These are phyloP conservation scores for Albugo laibachii DNA, from an alignment of 352 stramenopile species.

Conservation along the genomic window DNA sequence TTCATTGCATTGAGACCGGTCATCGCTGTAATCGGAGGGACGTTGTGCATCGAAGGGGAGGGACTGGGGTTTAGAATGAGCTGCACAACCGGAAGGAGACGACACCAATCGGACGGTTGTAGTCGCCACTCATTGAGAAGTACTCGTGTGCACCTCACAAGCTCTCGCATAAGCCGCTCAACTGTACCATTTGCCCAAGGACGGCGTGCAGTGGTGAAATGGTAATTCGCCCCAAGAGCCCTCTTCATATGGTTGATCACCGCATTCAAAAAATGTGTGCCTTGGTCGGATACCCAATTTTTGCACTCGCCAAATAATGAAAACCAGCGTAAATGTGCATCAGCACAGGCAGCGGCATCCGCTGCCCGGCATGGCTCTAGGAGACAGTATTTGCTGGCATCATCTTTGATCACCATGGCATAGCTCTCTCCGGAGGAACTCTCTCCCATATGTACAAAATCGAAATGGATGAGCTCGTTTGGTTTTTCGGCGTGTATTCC, in stretches of 20 bases:
- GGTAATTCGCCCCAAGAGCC: constrained; percentile 2
- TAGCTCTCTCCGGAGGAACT: too few species aligned
- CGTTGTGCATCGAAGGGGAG: neutral
- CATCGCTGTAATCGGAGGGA: constrained; percentile 3
- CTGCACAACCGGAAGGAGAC: neutral
- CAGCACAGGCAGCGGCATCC: too few species aligned
- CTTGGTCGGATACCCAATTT: constrained; percentile 6
- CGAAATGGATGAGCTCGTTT: too few species aligned
- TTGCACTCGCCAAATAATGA: constrained; percentile 2
- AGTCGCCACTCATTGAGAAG: constrained; percentile 1
- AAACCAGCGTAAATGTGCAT: constrained; percentile 4
- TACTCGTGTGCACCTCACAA: constrained; percentile 1
- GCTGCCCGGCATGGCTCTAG: too few species aligned
- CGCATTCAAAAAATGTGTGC: constrained; percentile 8
- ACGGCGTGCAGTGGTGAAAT: constrained; percentile 3
- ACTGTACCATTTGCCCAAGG: too few species aligned
- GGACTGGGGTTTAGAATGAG: constrained; percentile 3
- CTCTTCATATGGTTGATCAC: constrained; percentile 4
- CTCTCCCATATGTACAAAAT: too few species aligned
- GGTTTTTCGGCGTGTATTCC: too few species aligned
- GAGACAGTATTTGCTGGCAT: too few species aligned
- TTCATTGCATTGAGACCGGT: too few species aligned
- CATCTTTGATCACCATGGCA: too few species aligned
- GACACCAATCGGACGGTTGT: neutral
- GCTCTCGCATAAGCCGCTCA: constrained; percentile 2